Conservation (phyloP, 805 yeast genomes). For the Candida lessepsii region DNA sequence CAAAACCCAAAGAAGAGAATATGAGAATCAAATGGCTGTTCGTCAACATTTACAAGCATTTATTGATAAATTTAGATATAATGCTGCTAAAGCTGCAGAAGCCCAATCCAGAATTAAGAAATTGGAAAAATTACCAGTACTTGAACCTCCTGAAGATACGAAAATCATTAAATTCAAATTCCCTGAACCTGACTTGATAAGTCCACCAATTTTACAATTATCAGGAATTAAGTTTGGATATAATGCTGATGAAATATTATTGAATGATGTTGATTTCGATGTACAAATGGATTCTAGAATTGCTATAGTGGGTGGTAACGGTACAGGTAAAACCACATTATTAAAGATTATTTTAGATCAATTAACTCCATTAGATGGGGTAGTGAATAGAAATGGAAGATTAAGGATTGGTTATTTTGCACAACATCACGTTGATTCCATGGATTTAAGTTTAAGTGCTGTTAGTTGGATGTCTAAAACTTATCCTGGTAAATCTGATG, state of each 20-base stretch:
- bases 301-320: slow-evolving; percentile 98
- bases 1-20: slow-evolving; percentile 90
- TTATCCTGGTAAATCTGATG: slow-evolving; percentile 92
- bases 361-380: slow-evolving; percentile 72
- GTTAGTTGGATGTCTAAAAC: slow-evolving; percentile 91
- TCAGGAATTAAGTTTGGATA: slow-evolving; percentile 88
- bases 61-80: slow-evolving; percentile 94
- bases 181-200: slow-evolving; percentile 90
- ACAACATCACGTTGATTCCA: slow-evolving; percentile 97
- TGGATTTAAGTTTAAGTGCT: slow-evolving; percentile 83
- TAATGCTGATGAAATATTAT: slow-evolving; percentile 57
- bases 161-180: slow-evolving; percentile 80
- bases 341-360: slow-evolving; percentile 82
- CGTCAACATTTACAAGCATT: slow-evolving; percentile 91
- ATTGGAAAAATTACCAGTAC: slow-evolving; percentile 86
- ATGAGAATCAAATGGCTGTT: slow-evolving; percentile 95
- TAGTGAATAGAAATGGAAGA: slow-evolving; percentile 76
- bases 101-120: slow-evolving; percentile 98
- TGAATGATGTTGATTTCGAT: slow-evolving; percentile 79
- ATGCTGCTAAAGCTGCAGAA: slow-evolving; percentile 96
- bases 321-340: slow-evolving; percentile 97
- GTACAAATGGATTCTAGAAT: slow-evolving; percentile 93
- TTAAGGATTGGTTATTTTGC: slow-evolving; percentile 95
- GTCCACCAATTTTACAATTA: slow-evolving; percentile 91
- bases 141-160: slow-evolving; percentile 95